A percentile compares a stretch with the other conserved stretches of the same genome.
Conservation (phyloP, 2,329 filamentous ascomycete species). For the Aureobasidium melanogenum region DNA sequence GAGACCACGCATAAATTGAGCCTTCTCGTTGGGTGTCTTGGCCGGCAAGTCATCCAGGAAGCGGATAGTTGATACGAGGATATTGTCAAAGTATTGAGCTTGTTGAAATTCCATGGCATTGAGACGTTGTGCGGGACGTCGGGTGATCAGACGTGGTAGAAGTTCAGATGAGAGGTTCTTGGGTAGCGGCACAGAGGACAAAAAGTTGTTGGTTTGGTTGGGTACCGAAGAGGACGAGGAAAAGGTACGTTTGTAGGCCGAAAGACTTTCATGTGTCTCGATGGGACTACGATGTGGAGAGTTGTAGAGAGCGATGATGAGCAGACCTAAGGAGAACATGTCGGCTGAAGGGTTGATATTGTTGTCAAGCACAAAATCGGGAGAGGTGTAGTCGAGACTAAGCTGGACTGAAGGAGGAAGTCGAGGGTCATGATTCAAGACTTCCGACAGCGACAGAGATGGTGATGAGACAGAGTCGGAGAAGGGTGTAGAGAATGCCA, state of each 20-base stretch:
- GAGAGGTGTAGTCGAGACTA: conserved; percentile 86
- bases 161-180: conserved; percentile 67
- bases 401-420: conserved; percentile 77
- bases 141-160: conserved; percentile 75
- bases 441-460: conserved; percentile 72
- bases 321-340: conserved; percentile 84
- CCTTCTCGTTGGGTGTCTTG: conserved; percentile 85
- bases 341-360: conserved; percentile 78
- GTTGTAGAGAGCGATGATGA: conserved; percentile 88
- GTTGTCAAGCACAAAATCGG: conserved; percentile 87
- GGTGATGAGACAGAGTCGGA: conserved; percentile 57
- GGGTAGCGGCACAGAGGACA: conserved; percentile 70
- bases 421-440: conserved; percentile 74
- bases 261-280: conserved; percentile 69
- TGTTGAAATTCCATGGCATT: conserved; percentile 88
- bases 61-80: conserved; percentile 89
- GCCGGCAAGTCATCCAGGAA: conserved; percentile 87
- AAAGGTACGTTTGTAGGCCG: conserved; percentile 78
- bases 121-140: conserved; percentile 78
- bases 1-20: conserved; percentile 81
- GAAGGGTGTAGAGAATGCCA: conserved; percentile 71
- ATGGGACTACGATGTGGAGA: conserved; percentile 85
- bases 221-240: conserved; percentile 70
- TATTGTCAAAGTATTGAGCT: conserved; percentile 93
- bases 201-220: conserved; percentile 71